phyloP scores from a whole-genome alignment of 208 protist species.

The Paratrypanosoma confusum region DNA sequence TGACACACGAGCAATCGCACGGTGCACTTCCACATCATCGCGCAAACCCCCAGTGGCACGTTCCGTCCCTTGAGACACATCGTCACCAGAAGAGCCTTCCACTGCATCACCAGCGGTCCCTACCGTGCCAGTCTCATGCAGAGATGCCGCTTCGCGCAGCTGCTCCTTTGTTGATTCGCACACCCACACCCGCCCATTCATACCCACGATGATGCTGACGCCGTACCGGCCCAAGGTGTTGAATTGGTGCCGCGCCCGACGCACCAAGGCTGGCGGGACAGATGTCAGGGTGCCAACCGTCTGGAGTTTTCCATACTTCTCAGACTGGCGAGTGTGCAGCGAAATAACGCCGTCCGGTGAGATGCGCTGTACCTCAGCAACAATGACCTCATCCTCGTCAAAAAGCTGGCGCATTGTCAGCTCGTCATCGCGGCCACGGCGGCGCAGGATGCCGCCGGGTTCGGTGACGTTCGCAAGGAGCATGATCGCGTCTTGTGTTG shows the following conservation, averaged over 20 bases:
- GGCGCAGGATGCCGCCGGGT: slow-evolving; percentile 92
- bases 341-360: slow-evolving; percentile 83
- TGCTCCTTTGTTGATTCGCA: slow-evolving; percentile 67
- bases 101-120: too few relatives aligned
- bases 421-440: slow-evolving; percentile 87
- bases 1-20: slow-evolving; percentile 44
- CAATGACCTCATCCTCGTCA: slow-evolving; percentile 91
- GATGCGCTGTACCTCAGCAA: slow-evolving; percentile 93
- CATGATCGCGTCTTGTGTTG: slow-evolving; percentile 87
- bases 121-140: too few relatives aligned
- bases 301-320: slow-evolving; percentile 73
- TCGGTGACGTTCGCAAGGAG: slow-evolving; percentile 95
- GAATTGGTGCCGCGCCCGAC: slow-evolving; percentile 75
- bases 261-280: slow-evolving; percentile 60
- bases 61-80: too few relatives aligned
- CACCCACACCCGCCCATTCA: slow-evolving; percentile 88
- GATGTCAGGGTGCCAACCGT: slow-evolving; percentile 42
- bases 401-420: slow-evolving; percentile 93
- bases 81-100: too few relatives aligned
- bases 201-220: slow-evolving; percentile 48
- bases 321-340: slow-evolving; percentile 88
- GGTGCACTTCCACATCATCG: slow-evolving; percentile 9
- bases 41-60: too few relatives aligned
- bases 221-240: slow-evolving; percentile 20
- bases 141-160: neutral